A percentile compares a stretch with the other conserved stretches of the same genome.
These are phyloP conservation scores for Cyclotella baltica DNA, from an alignment of 108 stramenopile species.

Conservation along the genomic window DNA sequence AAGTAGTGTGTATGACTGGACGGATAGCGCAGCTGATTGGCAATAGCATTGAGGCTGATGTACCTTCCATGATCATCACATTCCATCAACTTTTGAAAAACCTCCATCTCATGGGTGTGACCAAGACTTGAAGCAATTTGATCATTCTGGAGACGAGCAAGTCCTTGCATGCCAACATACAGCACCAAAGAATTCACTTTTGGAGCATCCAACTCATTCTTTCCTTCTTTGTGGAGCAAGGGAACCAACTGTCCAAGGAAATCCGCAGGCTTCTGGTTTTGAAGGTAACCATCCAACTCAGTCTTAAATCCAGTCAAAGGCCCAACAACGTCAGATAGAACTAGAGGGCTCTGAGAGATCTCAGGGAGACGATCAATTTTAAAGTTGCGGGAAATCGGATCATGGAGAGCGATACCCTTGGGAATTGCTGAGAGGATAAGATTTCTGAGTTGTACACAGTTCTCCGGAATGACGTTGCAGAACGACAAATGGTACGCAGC, in stretches of 20 bases:
- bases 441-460: constrained; percentile 98
- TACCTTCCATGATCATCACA: constrained; percentile 95
- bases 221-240: constrained; percentile 74
- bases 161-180: constrained; percentile 93
- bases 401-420: constrained; percentile 95
- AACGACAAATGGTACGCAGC: constrained; percentile 96
- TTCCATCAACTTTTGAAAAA: constrained; percentile 90
- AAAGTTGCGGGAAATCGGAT: constrained; percentile 99
- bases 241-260: constrained; percentile 82
- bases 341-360: constrained; percentile 88
- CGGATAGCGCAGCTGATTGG: constrained; percentile 99
- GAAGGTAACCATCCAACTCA: constrained; percentile 93
- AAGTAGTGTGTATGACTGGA: constrained; percentile 99
- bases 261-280: constrained; percentile 84
- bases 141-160: constrained; percentile 81
- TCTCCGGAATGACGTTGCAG: constrained; percentile 97
- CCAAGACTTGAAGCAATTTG: constrained; percentile 78
- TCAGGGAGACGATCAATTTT: constrained; percentile 98
- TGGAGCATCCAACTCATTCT: constrained; percentile 81
- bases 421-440: constrained; percentile 97
- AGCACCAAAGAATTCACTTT: constrained; percentile 95
- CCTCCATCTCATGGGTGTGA: constrained; percentile 87
- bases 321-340: constrained; percentile 89
- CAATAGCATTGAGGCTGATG: constrained; percentile 97
- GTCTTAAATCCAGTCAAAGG: constrained; percentile 73